Base-by-base conservation (phyloP, 495 filamentous ascomycete genomes). In the Penicillium roqueforti region DNA sequence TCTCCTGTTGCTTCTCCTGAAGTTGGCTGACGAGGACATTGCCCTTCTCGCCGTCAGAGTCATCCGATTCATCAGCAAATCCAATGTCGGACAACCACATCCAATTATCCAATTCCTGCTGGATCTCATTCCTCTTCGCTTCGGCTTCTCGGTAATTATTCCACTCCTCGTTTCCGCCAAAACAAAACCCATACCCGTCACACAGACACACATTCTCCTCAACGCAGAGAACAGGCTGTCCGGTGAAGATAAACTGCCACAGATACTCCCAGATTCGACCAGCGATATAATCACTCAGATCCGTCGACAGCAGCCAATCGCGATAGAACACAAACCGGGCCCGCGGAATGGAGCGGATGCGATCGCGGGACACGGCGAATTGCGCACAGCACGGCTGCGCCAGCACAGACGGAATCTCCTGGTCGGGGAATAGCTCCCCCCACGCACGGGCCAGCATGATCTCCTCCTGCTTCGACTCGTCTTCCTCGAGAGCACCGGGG, bases 151-250 rank as follows among this genome's bases (percentile, higher is more conserved):
- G 67, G 53, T 74, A 89, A 0, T 62, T 59, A 8, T 76, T 61
- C 39, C 77, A 87, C 50, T 78, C 66, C 0, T 74, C 68, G 18
- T 80, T 74, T 1, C 80, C 78, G 5, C 83, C 87, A 58, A 91
- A 92, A 60, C 88, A 92, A n/a, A 85, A 72, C 1, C 88, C 87
- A 46, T 84, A 92, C 16, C 82, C 86, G 54, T 89, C 85, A 63
- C 88, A 92, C 49, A 89, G 87, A 66, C 88, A 92, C 0, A 85
- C 68, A 60, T 84, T 79, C 68, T 86, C 80, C 19, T 71, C 71
- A 11, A 86, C 84, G 60, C 88, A 91, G 37, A 79, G 65, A 8
- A 82, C 71, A 6, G 76, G 71, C 28, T 82, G 41, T 8, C 77
- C 75, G 3, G 78, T 79, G 56, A 89, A 90, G n/a, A 89, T 68